Evolutionary conservation across 1,284 basidiomycete species (phyloP), one percentile per base, ranked within the genome.

Genomic region (Tranzscheliella williamsii): DNA sequence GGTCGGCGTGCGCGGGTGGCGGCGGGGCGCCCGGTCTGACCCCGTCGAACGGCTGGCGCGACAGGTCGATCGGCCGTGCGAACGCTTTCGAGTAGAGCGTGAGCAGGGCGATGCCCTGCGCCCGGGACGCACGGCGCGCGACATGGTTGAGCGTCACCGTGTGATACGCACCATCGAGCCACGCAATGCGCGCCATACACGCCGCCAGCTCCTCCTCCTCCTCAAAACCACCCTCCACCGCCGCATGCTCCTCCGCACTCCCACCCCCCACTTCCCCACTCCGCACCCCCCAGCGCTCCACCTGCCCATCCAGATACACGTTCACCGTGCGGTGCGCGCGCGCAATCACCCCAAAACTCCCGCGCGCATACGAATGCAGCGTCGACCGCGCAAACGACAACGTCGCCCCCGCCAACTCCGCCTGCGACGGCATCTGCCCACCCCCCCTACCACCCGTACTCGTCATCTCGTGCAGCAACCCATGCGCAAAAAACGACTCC

Each of bases 71-170:
- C 4, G 64, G 51, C 17, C 35, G 35, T 2, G 64, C 46, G 33
- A 67, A 64, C 5, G 61, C 61, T 33, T 64, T 64, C 11, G 87
- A 82, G 78, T 88, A 93, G 4, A 99, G 82, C 0, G 91, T 90
- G 24, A 99, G 84, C 29, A 97, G 84, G 2, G 94, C 95, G 6
- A 91, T 86, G 0, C 95, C 94, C 78, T 99, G 95, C 2, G 92
- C 84, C 55, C 85, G 87, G 16, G 90, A 93, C 16, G 94, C 91
- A 15, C 95, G 83, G 23, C 89, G 82, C 2, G 89, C 84, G 52
- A 95, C 87, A 74, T 94, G 90, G 70, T 93, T 96, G 34, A 96
- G 84, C 1, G 89, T 87, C 82, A 90, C 89, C 8, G 85, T 78
- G 42, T 97, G 90, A 78, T 92, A 92, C 18, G 88, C 81, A 11